These are phyloP conservation scores for Aegilops sharonensis DNA, from an alignment of 176 grass and related monocot species.

Conservation along the genomic window DNA sequence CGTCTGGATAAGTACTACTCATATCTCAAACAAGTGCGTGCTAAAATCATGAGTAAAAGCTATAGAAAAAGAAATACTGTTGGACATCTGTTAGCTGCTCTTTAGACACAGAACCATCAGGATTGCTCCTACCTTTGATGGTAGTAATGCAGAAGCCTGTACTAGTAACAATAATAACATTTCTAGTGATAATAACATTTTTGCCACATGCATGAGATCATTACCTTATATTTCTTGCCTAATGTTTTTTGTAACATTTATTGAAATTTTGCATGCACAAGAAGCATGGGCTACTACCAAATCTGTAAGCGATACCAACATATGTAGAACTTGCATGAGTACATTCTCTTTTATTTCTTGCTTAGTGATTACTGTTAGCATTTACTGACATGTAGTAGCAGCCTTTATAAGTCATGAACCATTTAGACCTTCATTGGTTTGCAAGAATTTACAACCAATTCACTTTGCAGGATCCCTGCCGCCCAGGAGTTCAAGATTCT, in stretches of 20 bases:
- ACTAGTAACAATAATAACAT: background rate
- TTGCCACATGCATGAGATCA: background rate
- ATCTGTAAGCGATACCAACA: background rate
- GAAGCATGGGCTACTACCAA: background rate
- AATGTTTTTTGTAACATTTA: background rate
- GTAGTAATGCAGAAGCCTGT: slow-evolving; percentile 3
- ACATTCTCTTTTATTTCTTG: slow-evolving; percentile 21
- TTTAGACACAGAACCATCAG: too few relatives aligned
- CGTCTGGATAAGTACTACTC: slow-evolving; percentile 4
- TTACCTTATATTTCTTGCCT: slow-evolving; percentile 24
- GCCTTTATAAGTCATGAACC: background rate
- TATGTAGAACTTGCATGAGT: background rate
- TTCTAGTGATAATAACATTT: background rate
- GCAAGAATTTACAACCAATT: background rate
- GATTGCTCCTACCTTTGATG: background rate
- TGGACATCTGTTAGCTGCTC: background rate
- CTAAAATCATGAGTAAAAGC: background rate
- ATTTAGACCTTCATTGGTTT: background rate
- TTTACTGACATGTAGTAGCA: background rate
- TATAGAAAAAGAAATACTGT: background rate
- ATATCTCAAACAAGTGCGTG: slow-evolving; percentile 2
- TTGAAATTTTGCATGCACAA: background rate
- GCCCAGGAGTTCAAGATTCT: slow-evolving; percentile 76
- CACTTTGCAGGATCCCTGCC: slow-evolving; percentile 82
- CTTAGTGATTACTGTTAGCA: background rate